These are phyloP conservation scores for Spathaspora sp. DNA, from an alignment of 805 yeast genomes.

Conservation along the genomic window DNA sequence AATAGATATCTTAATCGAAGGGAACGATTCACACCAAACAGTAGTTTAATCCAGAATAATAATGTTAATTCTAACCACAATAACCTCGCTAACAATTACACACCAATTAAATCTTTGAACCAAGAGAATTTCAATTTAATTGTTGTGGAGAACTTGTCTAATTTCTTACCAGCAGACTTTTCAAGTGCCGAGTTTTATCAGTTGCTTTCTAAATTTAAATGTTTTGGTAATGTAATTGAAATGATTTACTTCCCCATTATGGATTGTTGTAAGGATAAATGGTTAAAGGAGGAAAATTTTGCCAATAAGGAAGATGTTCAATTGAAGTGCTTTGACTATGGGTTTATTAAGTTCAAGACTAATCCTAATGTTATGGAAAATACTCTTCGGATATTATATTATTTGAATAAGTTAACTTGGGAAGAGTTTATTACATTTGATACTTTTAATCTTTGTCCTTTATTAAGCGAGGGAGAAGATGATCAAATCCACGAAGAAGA, in stretches of 20 bases:
- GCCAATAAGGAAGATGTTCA: conserved; percentile 10
- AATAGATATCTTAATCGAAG: conserved; percentile 64
- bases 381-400: conserved; percentile 46
- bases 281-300: conserved; percentile 16
- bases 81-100: background rate
- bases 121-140: conserved; percentile 10
- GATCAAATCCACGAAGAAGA: background rate
- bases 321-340: conserved; percentile 40
- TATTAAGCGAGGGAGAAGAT: conserved; percentile 1
- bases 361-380: conserved; percentile 34
- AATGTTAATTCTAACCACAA: background rate
- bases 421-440: conserved; percentile 39
- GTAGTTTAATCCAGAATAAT: background rate
- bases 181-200: conserved; percentile 34
- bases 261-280: conserved; percentile 2
- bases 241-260: conserved; percentile 48
- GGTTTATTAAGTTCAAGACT: conserved; percentile 45
- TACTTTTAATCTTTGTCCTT: conserved; percentile 1
- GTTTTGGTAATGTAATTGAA: conserved; percentile 44
- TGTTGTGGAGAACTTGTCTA: conserved; percentile 43
- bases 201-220: conserved; percentile 40
- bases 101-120: background rate
- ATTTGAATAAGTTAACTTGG: conserved; percentile 44
- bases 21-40: conserved; percentile 41
- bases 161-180: conserved; percentile 44